Evolutionary conservation across 805 yeast genomes (phyloP), one percentile per base, ranked within the genome.

Genomic region (Yamadazyma phyllophila): DNA sequence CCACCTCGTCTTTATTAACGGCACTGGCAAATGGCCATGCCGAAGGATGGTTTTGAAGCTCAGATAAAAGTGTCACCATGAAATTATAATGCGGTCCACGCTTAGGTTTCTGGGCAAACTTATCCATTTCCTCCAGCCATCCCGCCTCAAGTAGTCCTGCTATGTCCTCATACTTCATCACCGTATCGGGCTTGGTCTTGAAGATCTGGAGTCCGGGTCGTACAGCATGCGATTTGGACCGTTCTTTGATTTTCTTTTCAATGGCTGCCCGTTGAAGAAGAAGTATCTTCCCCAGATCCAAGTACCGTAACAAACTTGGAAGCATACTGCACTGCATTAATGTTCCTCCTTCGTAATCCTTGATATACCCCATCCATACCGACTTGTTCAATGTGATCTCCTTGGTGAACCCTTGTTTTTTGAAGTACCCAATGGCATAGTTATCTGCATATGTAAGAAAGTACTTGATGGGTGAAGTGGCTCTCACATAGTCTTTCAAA

Each of bases 311-410:
- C 46, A 89, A 82, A 41, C 81, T 74, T 1, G 97, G 97, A 43
- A 94, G 71, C 95, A 92, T 91, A 0, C 92, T 69, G 62, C 99
- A 94, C 69, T 94, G 98, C 97, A 94, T 92, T 49, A 94, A 71
- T 0, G 99, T 94, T 56, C 98, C 99, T 20, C 99, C 99, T 68
- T 94, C 99, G 66, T 94, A 94, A 71, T 94, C 99, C 65, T 94
- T 94, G 60, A 94, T 94, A 65, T 94, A 94, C 2, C 99, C 99
- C 94, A 89, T 88, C 99, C 99, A 94, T 29, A 83, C 76, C 41
- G 81, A 79, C 52, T 83, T 85, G 31, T 92, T 94, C 46, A 94
- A 75, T 7, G 96, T 78, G 32, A 94, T 87, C 49, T 92, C 97
- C 63, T 94, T 94, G 13, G 97, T 91, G 66, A 94, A 94, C 1